Evolutionary conservation across 139 green algal species (phyloP), one percentile per base, ranked within the genome.

Genomic region (Chlamydomonas schloesseri): DNA sequence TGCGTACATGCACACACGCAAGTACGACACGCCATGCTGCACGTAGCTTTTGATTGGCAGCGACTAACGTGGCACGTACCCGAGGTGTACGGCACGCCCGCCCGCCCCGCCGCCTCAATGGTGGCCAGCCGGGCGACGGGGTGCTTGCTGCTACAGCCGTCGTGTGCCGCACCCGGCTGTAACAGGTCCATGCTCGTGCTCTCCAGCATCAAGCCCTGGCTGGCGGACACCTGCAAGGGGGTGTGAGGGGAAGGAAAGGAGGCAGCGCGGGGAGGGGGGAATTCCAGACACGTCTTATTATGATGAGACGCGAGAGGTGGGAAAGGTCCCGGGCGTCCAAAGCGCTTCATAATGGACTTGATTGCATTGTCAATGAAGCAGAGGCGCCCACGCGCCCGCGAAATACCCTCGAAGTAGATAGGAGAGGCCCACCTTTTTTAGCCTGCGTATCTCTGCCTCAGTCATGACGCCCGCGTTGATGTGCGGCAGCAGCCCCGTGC

Each of bases 191-290:
- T 26, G 0, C 91, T 87, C 3, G 76, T 86, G 71, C 83, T 89
- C 84, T 99, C 96, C 37, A 99, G 92, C 96, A 99, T 99, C 18
- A 99, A 86, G 3, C 96, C 96, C 83, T 98, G 90, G 82, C 92
- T 96, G 60, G 89, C 96, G 28, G 89, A 94, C 46, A 97, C 93
- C 42, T 76, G 74, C n/a, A n/a, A n/a, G 37, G 33, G 57, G 77
- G 50, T 17, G n/a, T 17, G 3, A 24, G 42, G 4, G 21, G 23
- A 77, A 0, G 68, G 14, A 73, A 21, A 1, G 18, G 15, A 28
- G 68, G 33, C n/a, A 29, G 0, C 1, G 62, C 62, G n/a, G 65
- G 65, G 14, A 1, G n/a, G 29, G n/a, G n/a, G n/a, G n/a, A n/a
- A n/a, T n/a, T n/a, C n/a, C n/a, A n/a, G n/a, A n/a, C n/a, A n/a